Base-by-base conservation (phyloP, 805 yeast genomes). In the Candida patagonica region DNA sequence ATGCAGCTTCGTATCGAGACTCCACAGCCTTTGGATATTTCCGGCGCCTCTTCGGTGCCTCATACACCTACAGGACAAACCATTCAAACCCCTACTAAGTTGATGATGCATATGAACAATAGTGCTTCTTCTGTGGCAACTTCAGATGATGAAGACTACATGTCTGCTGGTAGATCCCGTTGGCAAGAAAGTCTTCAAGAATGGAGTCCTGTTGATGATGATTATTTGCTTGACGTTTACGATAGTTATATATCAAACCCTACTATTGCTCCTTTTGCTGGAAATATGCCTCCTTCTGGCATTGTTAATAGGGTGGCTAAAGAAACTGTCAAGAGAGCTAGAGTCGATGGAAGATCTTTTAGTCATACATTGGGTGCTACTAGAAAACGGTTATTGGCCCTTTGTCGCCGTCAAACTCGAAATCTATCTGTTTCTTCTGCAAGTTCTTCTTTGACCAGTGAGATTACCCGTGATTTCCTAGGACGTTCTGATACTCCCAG, bases 281-380 rank as follows among this genome's bases (percentile, higher is more conserved):
- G 73, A 13, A 55, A 65, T 30, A 71, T 71, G 50, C 87, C 86
- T 6, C 86, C 87, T 0, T 68, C 78, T 1, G 86, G 86, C 1
- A 68, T 80, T 3, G 65, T 78, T 16, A 74, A 76, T 30, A 66
- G 67, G 39, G 78, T 78, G 0, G 72, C 83, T 5, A 76, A 75
- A 49, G 67, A 72, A 31, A 69, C 80, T 21, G 59, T 74, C 23
- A 62, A 63, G 42, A 47, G 50, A 30, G 61, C 62, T 17, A 49
- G 47, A 37, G 38, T 35, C 26, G 40, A 46, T 24, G 44, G 55
- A 8, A 32, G 52, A 4, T 37, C 45, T 2, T 60, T 56, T 40
- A 59, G 58, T 5, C 65, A 60, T 38, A 51, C 57, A 4, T 30
- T 57, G 37, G 46, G 48, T 20, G 57, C 63, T 10, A 52, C 53